A percentile compares a stretch with the other conserved stretches of the same genome.
Evolutionary conservation across 352 stramenopile genomes (phyloP).

Genomic region (Phytophthora nicotianae): DNA sequence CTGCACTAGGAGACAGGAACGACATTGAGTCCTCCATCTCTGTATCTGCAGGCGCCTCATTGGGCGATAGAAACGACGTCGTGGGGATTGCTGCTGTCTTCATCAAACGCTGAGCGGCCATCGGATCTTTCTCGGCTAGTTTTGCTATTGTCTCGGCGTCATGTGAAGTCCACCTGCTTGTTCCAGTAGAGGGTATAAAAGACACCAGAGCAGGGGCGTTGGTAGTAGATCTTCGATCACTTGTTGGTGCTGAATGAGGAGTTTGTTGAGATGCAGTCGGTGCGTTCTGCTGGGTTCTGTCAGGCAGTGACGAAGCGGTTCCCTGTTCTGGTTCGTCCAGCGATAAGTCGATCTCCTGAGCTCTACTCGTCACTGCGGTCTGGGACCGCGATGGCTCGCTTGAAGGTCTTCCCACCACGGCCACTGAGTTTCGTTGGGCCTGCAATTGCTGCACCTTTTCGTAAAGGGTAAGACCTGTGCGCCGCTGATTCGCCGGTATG

Average conservation of each 20-base stretch:
- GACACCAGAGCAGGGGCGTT: background rate
- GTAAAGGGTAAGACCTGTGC: background rate
- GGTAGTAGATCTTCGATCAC: slow-evolving; percentile 3
- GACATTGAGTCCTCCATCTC: slow-evolving; percentile 15
- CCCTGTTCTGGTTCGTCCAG: slow-evolving; percentile 1
- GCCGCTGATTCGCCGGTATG: slow-evolving; percentile 4
- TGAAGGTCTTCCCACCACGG: background rate
- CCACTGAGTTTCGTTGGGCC: slow-evolving; percentile 1
- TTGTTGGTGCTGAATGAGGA: slow-evolving; percentile 5
- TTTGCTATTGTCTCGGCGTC: slow-evolving; percentile 33
- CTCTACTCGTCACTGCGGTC: background rate
- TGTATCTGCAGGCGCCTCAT: background rate
- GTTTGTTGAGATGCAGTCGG: slow-evolving; percentile 1
- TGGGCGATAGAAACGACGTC: slow-evolving; percentile 14
- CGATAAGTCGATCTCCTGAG: slow-evolving; percentile 5
- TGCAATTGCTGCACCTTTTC: slow-evolving; percentile 24
- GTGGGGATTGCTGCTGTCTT: background rate
- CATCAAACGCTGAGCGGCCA: slow-evolving; percentile 6
- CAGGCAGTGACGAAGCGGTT: slow-evolving; percentile 3
- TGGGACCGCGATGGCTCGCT: slow-evolving; percentile 6
- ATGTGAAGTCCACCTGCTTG: background rate
- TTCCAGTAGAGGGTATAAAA: background rate
- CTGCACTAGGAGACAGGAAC: slow-evolving; percentile 24
- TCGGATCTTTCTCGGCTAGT: slow-evolving; percentile 20
- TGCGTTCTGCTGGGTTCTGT: background rate